Conservation (phyloP, 164 flowering plant genomes). For the Taxillus chinensis region DNA sequence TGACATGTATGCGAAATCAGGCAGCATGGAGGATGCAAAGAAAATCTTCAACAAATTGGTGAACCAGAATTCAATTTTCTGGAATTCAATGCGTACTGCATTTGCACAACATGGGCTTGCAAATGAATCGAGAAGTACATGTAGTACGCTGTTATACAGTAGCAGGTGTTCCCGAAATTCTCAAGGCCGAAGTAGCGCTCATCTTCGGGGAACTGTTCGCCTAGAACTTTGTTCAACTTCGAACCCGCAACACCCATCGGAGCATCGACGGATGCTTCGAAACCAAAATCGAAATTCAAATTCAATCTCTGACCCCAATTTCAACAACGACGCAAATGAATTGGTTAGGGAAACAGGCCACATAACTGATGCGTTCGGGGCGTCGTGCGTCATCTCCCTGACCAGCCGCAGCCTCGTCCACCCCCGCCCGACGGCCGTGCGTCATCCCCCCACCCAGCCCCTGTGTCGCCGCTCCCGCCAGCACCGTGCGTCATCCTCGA, state of each 20-base stretch:
- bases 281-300: neutral
- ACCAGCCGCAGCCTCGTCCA: no score
- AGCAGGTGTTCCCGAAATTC: constrained; percentile 97
- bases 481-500: no score
- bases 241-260: constrained; percentile 92
- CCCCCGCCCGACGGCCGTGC: no score
- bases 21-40: constrained; percentile 51
- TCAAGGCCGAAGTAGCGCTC: constrained; percentile 94
- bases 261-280: constrained; percentile 10
- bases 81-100: constrained; percentile 69
- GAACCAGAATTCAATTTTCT: constrained; percentile 43
- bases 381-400: no score
- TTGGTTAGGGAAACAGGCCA: no score
- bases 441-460: no score
- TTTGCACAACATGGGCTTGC: constrained; percentile 65
- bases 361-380: no score
- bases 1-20: constrained; percentile 70
- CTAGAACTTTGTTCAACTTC: constrained; percentile 90
- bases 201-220: constrained; percentile 99
- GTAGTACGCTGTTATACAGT: constrained; percentile 86
- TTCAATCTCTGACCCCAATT: no score
- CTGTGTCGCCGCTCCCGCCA: no score
- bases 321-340: no score
- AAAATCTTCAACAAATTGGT: constrained; percentile 47
- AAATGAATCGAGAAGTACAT: constrained; percentile 47